These are phyloP conservation scores for Fraxinus velutina DNA, from an alignment of 305 asterid genomes.

Conservation along the genomic window DNA sequence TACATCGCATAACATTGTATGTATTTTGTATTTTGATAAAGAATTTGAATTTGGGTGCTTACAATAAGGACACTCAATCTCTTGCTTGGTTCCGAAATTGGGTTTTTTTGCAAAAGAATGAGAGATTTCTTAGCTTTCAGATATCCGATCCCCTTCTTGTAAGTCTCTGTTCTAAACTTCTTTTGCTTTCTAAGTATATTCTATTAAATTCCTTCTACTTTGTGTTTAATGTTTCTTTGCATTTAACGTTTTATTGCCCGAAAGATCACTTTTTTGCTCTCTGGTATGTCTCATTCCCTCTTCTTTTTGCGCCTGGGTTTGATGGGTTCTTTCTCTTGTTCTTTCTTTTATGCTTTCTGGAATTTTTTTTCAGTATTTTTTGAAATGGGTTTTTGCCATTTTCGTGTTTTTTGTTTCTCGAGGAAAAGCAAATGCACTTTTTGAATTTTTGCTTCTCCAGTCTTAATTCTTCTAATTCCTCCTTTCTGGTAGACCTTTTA, in stretches of 20 bases:
- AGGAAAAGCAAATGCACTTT: constrained; percentile 19
- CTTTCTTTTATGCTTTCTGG: constrained; percentile 17
- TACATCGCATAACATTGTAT: neutral
- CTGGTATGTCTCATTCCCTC: constrained; percentile 36
- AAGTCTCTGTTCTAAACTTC: constrained; percentile 49
- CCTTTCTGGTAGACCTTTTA: constrained; percentile 21
- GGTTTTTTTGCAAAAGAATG: constrained; percentile 21
- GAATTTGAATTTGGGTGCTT: constrained; percentile 41
- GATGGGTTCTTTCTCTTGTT: constrained; percentile 3
- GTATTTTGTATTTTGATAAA: constrained; percentile 1
- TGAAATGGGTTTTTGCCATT: constrained; percentile 28
- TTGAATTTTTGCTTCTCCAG: constrained; percentile 6
- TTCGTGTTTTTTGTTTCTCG: constrained; percentile 10
- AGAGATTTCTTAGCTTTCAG: constrained; percentile 71
- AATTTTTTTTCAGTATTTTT: constrained; percentile 13
- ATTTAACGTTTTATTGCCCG: constrained; percentile 10
- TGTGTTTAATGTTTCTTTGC: constrained; percentile 16
- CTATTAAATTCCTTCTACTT: constrained; percentile 35
- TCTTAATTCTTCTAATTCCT: constrained; percentile 8
- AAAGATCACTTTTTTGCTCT: constrained; percentile 39
- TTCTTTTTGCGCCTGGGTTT: constrained; percentile 19
- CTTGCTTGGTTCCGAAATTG: constrained; percentile 46
- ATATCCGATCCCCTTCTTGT: constrained; percentile 88
- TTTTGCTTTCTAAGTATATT: constrained; percentile 35
- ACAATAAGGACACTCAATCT: constrained; percentile 52